A percentile compares a stretch with the other conserved stretches of the same genome.
Conservation (phyloP, 2,329 filamentous ascomycete genomes). For the Exophiala spinifera region DNA sequence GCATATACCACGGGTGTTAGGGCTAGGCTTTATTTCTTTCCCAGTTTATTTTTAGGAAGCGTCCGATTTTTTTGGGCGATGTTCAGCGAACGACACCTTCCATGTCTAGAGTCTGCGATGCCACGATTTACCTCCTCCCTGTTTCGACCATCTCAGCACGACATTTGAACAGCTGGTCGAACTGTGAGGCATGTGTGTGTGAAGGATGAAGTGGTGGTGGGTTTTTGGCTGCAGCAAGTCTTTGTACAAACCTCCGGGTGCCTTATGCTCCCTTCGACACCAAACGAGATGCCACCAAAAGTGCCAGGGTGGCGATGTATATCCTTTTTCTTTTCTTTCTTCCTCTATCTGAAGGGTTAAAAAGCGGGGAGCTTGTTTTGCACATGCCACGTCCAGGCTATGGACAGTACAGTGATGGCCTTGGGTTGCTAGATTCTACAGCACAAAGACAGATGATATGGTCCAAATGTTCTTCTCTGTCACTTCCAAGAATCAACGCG, state of each 20-base stretch:
- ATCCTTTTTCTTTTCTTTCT: constrained; percentile 2
- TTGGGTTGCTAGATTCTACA: constrained; percentile 2
- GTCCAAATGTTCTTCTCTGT: too few relatives aligned
- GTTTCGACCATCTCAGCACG: background rate
- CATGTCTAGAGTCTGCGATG: background rate
- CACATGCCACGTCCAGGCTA: constrained; percentile 8
- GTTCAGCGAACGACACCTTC: background rate
- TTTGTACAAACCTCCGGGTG: background rate
- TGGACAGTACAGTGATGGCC: background rate
- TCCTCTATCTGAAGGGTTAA: background rate
- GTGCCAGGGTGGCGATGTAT: constrained; percentile 3
- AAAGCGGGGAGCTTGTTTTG: constrained; percentile 7
- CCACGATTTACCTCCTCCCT: background rate
- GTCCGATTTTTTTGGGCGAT: background rate
- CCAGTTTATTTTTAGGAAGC: background rate
- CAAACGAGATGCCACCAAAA: constrained; percentile 4
- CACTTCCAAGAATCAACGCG: too few relatives aligned
- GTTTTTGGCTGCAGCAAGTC: background rate
- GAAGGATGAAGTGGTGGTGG: too few relatives aligned
- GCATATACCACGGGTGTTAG: constrained; percentile 22
- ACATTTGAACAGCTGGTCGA: too few relatives aligned
- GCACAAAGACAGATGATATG: background rate
- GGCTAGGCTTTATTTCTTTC: background rate
- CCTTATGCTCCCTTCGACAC: background rate
- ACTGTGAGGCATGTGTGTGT: too few relatives aligned